Evolutionary conservation across 768 basidiomycete species (phyloP).

Genomic region (Rhodosporidiobolus sp.): DNA sequence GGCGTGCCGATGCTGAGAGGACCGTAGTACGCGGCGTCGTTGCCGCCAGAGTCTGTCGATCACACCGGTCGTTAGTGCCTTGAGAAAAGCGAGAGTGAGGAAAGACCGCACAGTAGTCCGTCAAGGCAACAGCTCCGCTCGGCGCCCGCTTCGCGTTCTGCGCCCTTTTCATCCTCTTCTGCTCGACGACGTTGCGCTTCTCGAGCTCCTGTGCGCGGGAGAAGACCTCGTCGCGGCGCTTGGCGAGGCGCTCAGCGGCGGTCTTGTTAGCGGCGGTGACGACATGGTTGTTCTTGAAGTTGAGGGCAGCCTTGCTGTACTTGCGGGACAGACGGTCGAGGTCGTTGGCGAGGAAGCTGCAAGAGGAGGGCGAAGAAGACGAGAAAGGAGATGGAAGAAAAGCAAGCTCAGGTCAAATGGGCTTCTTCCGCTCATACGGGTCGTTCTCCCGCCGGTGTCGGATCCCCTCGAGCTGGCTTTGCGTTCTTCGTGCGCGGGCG

Average conservation of each 20-base stretch:
- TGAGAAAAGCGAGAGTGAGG: too few species aligned
- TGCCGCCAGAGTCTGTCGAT: slow-evolving; percentile 31
- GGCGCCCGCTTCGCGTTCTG: slow-evolving; percentile 22
- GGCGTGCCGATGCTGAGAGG: slow-evolving; percentile 28
- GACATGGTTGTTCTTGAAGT: slow-evolving; percentile 35
- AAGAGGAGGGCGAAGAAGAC: background rate
- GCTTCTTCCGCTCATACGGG: too few species aligned
- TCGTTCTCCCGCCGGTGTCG: too few species aligned
- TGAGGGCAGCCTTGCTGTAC: slow-evolving; percentile 12
- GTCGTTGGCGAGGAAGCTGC: slow-evolving; percentile 34
- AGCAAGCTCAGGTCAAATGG: too few species aligned
- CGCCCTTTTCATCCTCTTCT: slow-evolving; percentile 4
- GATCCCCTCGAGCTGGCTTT: too few species aligned
- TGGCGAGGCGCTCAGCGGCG: slow-evolving; percentile 3
- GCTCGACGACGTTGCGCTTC: background rate
- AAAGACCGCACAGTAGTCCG: slow-evolving; percentile 33
- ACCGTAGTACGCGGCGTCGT: slow-evolving; percentile 37
- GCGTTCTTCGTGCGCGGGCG: too few species aligned
- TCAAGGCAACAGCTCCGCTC: slow-evolving; percentile 15
- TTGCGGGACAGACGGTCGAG: slow-evolving; percentile 19
- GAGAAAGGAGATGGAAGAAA: background rate
- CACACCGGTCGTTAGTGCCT: background rate
- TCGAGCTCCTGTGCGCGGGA: slow-evolving; percentile 24
- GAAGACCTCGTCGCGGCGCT: slow-evolving; percentile 20
- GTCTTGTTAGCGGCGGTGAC: slow-evolving; percentile 7